Evolutionary conservation across 2,329 filamentous ascomycete genomes (phyloP), one percentile per base, ranked within the genome.

Genomic region (Apiospora aurea): DNA sequence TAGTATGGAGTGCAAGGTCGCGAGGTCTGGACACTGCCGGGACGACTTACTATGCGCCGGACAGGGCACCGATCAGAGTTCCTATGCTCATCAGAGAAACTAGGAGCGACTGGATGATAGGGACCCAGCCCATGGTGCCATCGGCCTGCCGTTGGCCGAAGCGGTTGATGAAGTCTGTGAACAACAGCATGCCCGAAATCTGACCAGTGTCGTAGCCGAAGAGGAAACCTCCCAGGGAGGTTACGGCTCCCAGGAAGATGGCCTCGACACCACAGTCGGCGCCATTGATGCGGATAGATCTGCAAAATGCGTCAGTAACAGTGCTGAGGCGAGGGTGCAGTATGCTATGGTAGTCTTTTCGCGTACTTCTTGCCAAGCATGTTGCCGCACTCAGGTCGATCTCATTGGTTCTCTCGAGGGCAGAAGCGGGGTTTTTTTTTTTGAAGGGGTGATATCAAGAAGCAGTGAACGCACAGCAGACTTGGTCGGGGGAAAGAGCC

Each of bases 191-290:
- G 53, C 81, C 82, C 8, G 87, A 88, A 70, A 90, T 89, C 76
- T 90, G 87, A 74, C 88, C 89, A 13, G 88, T 91, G 75, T 91
- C 89, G 75, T 90, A 91, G 67, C 89, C 90, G 78, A 90, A 91
- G 73, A 91, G 85, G 79, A 90, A 89, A 67, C 88, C 89, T 73
- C 89, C 89, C 53, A 91, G 85, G 64, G 86, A 88, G 61, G 88
- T 89, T 57, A 87, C 82, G 46, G 85, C 80, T 64, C 87, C 87
- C 41, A 90, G 75, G 41, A 85, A 69, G 72, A 85, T 74, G 34
- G 83, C 75, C 73, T 85, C 83, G 34, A 78, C 71, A 67, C 83
- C 83, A 70, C 82, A 84, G 67, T 83, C 79, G 77, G 82, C 83
- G 73, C 83, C 83, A 76, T 84, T 84, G 78, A 85, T 72, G 71